A percentile compares a stretch with the other conserved stretches of the same genome.
These are phyloP conservation scores for Fraxinus paxiana DNA, from an alignment of 305 asterid genomes.

Conservation along the genomic window DNA sequence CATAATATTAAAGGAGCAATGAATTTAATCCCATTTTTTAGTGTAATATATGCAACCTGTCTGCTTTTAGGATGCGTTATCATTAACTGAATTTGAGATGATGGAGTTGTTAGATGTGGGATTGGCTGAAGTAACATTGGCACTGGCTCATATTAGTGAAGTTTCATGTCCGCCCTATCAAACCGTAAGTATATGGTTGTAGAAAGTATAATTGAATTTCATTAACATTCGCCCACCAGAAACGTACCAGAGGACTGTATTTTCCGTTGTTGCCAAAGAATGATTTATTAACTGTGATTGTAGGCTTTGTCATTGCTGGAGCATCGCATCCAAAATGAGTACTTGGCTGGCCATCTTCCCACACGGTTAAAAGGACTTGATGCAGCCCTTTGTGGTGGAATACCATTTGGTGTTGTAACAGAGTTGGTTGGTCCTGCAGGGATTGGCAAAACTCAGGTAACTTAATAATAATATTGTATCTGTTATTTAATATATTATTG, in stretches of 20 bases:
- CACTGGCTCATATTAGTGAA: constrained; percentile 66
- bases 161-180: constrained; percentile 67
- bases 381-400: constrained; percentile 73
- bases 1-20: background rate
- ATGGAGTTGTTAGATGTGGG: constrained; percentile 82
- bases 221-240: constrained; percentile 8
- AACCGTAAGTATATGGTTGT: constrained; percentile 41
- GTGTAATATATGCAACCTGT: constrained; percentile 11
- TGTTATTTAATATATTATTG: background rate
- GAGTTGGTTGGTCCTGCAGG: constrained; percentile 96
- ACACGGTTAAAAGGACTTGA: constrained; percentile 71
- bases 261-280: background rate
- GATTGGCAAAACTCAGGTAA: constrained; percentile 85
- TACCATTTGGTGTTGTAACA: constrained; percentile 82
- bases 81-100: constrained; percentile 71
- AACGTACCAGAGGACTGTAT: background rate
- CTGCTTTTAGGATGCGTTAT: constrained; percentile 59
- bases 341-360: constrained; percentile 77
- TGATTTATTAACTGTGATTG: constrained; percentile 20
- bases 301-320: constrained; percentile 69
- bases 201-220: background rate
- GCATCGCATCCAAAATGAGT: constrained; percentile 51
- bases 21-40: background rate
- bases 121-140: constrained; percentile 53
- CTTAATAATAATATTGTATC: background rate